phyloP scores from a whole-genome alignment of 495 filamentous ascomycete genomes.

The Hypomontagnella submonticulosa region DNA sequence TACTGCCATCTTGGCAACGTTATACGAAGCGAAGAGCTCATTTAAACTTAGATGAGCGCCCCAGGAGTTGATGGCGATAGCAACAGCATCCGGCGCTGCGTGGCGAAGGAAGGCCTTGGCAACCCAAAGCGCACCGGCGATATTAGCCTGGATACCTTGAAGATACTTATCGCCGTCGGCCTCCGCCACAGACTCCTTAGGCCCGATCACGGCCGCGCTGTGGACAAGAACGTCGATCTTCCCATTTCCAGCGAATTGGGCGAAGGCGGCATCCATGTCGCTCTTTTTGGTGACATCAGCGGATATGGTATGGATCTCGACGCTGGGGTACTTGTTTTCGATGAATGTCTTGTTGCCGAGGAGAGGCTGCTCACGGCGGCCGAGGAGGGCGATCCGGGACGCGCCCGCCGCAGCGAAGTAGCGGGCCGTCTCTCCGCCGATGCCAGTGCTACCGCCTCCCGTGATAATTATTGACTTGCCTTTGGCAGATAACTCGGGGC shows the following conservation, averaged over 20 bases:
- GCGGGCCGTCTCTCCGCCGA: conserved; percentile 56
- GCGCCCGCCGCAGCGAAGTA: conserved; percentile 59
- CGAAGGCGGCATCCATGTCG: conserved; percentile 51
- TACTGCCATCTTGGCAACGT: conserved; percentile 54
- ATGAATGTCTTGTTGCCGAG: conserved; percentile 19
- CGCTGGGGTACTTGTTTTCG: conserved; percentile 35
- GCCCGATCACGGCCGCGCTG: conserved; percentile 49
- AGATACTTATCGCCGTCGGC: conserved; percentile 50
- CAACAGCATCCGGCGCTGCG: conserved; percentile 50
- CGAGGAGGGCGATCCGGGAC: conserved; percentile 51
- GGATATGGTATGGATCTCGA: conserved; percentile 28
- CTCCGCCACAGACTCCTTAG: conserved; percentile 44
- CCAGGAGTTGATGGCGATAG: conserved; percentile 52
- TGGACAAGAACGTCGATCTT: conserved; percentile 50
- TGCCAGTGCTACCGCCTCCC: conserved; percentile 46
- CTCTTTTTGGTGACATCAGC: conserved; percentile 56
- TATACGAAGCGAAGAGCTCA: conserved; percentile 51
- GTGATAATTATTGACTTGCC: conserved; percentile 12
- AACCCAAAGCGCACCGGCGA: conserved; percentile 52
- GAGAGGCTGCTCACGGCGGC: conserved; percentile 43
- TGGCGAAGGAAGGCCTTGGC: conserved; percentile 57
- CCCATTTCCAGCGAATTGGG: conserved; percentile 44
- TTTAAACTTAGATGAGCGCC: conserved; percentile 53
- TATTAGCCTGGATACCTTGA: conserved; percentile 49
- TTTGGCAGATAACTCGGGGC: conserved; percentile 1